Base-by-base conservation (phyloP, 75 land plant genomes). In the Sequoia sempervirens region DNA sequence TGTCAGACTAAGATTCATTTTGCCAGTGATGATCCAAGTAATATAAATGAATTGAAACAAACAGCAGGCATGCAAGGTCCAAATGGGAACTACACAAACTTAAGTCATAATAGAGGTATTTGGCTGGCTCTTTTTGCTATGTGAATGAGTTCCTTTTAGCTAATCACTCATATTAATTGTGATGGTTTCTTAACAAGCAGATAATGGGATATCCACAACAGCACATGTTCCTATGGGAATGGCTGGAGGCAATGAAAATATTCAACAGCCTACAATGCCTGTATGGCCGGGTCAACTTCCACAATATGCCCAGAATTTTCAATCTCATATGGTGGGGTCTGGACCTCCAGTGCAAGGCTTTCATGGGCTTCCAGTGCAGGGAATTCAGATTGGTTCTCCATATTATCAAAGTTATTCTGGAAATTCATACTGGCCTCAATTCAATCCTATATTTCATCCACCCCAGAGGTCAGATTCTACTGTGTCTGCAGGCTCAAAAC, bases 381-480 rank as follows among this genome's bases (percentile, higher is more conserved):
- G 92, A 32, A 70, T 70, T 70, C 73, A 70, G 36, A 30, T 70
- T 32, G 73, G 73, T 43, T 90, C 91, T 87, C 92, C 95, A 30
- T 93, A 92, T 82, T 93, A 92, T 85, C 95, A 68, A n/a, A 88
- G 81, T 66, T 91, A 91, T 78, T 88, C 89, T 11, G 91, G 90
- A 56, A 61, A 58, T 69, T 78, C 50, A 7, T 78, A 43, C 50
- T 78, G 80, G 80, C 80, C 80, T 4, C 80, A 78, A 40, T 45
- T 18, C 52, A 86, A 88, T 86, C 81, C 90, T 83, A 84, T 85
- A 15, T 78, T 78, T 45, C 30, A 47, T 26, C 47, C 80, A 79
- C 46, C 84, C 72, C 82, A 84, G 30, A 88, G 82, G 85, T 78
- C 37, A 64, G 81, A 81, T 32, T 68, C 80, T 45, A 78, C n/a